Evolutionary conservation across 2,329 filamentous ascomycete genomes (phyloP), one percentile per base, ranked within the genome.

Genomic region (Zelopaecilomyces penicillatus): DNA sequence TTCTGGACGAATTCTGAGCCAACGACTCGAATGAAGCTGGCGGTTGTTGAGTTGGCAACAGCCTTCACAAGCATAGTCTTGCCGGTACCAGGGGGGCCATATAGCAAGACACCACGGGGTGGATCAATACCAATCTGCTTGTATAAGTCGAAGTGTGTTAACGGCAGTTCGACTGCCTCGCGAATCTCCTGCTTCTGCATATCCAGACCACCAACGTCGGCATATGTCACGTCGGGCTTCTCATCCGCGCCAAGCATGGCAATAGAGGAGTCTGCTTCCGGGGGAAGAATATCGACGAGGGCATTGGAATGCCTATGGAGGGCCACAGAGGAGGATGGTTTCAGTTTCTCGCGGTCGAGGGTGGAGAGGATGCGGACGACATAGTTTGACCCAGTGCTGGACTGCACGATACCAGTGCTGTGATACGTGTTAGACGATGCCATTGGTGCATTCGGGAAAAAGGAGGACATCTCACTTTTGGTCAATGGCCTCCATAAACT

Each of bases 141-240:
- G 77, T 98, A 98, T 33, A 97, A 83, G 66, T 97, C 91, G 65
- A 97, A 97, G 67, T 97, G 93, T 50, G 91, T 96, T 57, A 98
- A 75, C 31, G 93, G 93, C 53, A 98, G 75, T 74, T 98, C 93
- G 43, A 98, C 93, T 8, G 93, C 93, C 70, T 98, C 93, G 54
- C 93, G 80, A 53, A 98, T 98, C 69, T 98, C 93, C 71, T 98
- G 93, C 75, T 98, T 98, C 71, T 98, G 93, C 93, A 98, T 98
- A 60, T 98, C 93, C 54, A 97, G 71, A 40, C 93, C 93, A 73
- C 93, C 93, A 50, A 98, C 93, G 66, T 98, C 93, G 50, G 90
- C 91, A 60, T 98, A 98, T 37, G 90, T 95, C 48, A 98, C 87
- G 66, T 98, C 93, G 31, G 93, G 93, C 76, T 97, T 98, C 78